Evolutionary conservation across 2,329 filamentous ascomycete species (phyloP), one percentile per base, ranked within the genome.

Genomic region (Exophiala alcalophila): DNA sequence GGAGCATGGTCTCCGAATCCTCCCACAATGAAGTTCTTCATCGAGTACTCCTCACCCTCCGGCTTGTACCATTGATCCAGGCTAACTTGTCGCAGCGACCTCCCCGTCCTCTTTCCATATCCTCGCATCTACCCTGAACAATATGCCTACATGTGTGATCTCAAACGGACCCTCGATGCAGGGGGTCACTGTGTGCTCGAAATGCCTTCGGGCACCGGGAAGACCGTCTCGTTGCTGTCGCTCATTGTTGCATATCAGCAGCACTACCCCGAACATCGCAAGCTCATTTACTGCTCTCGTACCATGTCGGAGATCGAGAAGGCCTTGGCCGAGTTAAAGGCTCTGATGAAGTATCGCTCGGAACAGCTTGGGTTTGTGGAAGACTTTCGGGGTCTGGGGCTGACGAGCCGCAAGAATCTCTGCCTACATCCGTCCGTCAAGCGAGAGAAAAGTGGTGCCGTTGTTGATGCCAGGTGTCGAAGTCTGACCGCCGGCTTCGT

Each of bases 301-400:
- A 98, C 92, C 43, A 98, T 98, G 90, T 98, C 92, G 25, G 92
- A 98, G 70, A 98, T 98, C 59, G 92, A 98, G 64, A 98, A 98
- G 68, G 92, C 94, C 0, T 68, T 98, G 38, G 86, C 87, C 7
- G 92, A 98, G 66, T 65, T 98, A 57, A 89, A 92, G 63, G 83
- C 82, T 16, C 69, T 98, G 39, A 98, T 98, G 90, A 94, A 94
- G 61, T 97, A 95, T 61, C 84, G 92, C 11, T 73, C 87, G 4
- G 78, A 95, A 52, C 81, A 96, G 64, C 77, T 98, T n/a, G 92
- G 92, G 1, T 75, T 84, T 46, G 84, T 84, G 52, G 92, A 98
- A 65, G 91, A 98, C 12, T 98, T 98, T 56, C 78, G 92, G 36
- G 92, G 88, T 0, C 72, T 98, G 1, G 92, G 92, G 0, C 65